Conservation (phyloP, 2,329 filamentous ascomycete species). For the Orbilia blumenaviensis region DNA sequence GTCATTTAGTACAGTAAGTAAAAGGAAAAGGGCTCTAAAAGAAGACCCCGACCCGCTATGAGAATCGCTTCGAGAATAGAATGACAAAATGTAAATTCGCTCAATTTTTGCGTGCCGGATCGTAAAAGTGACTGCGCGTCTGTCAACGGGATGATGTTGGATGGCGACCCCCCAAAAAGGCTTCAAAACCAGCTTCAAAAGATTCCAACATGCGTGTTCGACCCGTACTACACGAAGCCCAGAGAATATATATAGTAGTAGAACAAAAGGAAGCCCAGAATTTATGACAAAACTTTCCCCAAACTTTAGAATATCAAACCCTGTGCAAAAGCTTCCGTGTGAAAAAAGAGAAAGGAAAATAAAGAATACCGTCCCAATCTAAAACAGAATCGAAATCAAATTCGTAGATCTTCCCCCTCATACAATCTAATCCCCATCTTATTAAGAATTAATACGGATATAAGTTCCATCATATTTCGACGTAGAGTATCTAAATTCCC, state of each 20-base stretch:
- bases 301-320: background rate
- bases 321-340: background rate
- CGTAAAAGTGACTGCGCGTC: background rate
- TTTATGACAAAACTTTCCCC: background rate
- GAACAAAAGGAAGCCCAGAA: background rate
- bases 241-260: too few species aligned
- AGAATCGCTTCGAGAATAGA: background rate
- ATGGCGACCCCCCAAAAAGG: background rate
- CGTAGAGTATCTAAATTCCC: conserved; percentile 31
- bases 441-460: conserved; percentile 50
- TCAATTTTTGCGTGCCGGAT: conserved; percentile 5
- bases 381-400: conserved; percentile 6
- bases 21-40: background rate
- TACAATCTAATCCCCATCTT: conserved; percentile 4
- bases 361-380: conserved; percentile 4
- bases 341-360: background rate
- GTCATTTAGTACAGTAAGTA: background rate
- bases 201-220: background rate
- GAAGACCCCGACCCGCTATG: background rate
- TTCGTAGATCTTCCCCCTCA: background rate
- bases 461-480: conserved; percentile 33
- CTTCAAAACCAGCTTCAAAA: background rate
- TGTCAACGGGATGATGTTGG: background rate
- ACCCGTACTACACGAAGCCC: background rate
- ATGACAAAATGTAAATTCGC: background rate